Evolutionary conservation across 176 grass and related monocot species (phyloP).

Genomic region (Panicum miliaceum): DNA sequence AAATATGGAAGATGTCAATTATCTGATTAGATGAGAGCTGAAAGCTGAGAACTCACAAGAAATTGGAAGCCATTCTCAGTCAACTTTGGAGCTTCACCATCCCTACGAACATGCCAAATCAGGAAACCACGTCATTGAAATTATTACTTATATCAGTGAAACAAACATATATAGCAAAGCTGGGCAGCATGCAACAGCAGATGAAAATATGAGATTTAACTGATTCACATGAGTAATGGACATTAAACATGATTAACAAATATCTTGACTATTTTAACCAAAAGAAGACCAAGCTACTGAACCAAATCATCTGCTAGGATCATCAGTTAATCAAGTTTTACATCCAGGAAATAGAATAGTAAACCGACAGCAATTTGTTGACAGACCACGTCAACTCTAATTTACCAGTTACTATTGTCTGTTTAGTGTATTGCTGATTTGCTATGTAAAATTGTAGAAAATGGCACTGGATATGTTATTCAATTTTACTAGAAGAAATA

Average conservation of each 20-base stretch:
- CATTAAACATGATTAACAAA: background rate
- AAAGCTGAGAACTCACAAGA: constrained; percentile 56
- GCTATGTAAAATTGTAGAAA: background rate
- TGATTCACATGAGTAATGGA: background rate
- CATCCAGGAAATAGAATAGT: constrained; percentile 14
- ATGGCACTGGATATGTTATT: constrained; percentile 16
- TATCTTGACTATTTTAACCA: constrained; percentile 6
- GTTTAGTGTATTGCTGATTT: constrained; percentile 7
- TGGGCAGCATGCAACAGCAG: constrained; percentile 17
- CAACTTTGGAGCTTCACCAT: constrained; percentile 83
- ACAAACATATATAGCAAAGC: background rate
- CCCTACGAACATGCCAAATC: constrained; percentile 61
- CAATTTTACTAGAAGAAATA: constrained; percentile 23
- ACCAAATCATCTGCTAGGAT: constrained; percentile 14
- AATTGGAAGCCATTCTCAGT: constrained; percentile 98
- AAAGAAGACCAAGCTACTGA: background rate
- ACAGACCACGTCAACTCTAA: constrained; percentile 1
- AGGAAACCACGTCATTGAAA: constrained; percentile 18
- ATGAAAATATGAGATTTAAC: background rate
- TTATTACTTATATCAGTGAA: constrained; percentile 17
- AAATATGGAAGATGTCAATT: constrained; percentile 28
- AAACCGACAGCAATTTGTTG: constrained; percentile 23
- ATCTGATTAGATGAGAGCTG: constrained; percentile 37
- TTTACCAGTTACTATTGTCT: constrained; percentile 6
- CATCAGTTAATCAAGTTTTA: constrained; percentile 13